Base-by-base conservation (phyloP, 2,329 filamentous ascomycete genomes). In the Epichloe hybrida region DNA sequence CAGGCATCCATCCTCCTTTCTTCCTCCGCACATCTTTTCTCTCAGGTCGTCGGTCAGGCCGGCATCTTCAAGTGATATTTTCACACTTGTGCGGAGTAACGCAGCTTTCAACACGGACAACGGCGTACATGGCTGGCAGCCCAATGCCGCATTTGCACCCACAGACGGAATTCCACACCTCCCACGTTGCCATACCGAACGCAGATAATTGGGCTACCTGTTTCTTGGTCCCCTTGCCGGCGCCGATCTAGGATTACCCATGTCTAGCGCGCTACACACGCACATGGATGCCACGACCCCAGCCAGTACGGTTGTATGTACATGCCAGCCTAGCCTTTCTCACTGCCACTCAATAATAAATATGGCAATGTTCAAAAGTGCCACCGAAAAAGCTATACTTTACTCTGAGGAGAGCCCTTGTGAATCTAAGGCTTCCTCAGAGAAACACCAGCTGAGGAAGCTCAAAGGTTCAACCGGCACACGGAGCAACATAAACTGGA, bases 211-310 rank as follows among this genome's bases (percentile, higher is more conserved):
- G 21, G 45, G 35, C 36, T 27, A 6, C 31, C 36, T 39, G 45
- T n/a, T 47, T 9, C 36, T 20, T 47, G 21, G 45, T 5, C 36
- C 54, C 54, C 56, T 54, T 58, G 56, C 52, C 49, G 52, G 53
- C 47, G 50, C 52, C 55, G 56, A 58, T 57, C 59, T 52, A 54
- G 60, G 61, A 57, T 56, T 3, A 52, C 51, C 62, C 61, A 51
- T 60, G 61, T 60, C 59, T 57, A 57, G 42, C 42, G 56, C 42
- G 52, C 54, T 43, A 49, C 48, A 46, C 45, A 37, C 27, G 37
- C 37, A 41, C 38, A 50, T 49, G 36, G 46, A 35, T 50, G 46
- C 27, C 52, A 52, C 43, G 42, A 43, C 38, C 41, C 41, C 52
- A 37, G 12, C 46, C 20, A 21, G 13, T 40, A 9, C 27, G 4